Evolutionary conservation across 441 rosid species (phyloP), one percentile per base, ranked within the genome.

Genomic region (Populus tomentosa): DNA sequence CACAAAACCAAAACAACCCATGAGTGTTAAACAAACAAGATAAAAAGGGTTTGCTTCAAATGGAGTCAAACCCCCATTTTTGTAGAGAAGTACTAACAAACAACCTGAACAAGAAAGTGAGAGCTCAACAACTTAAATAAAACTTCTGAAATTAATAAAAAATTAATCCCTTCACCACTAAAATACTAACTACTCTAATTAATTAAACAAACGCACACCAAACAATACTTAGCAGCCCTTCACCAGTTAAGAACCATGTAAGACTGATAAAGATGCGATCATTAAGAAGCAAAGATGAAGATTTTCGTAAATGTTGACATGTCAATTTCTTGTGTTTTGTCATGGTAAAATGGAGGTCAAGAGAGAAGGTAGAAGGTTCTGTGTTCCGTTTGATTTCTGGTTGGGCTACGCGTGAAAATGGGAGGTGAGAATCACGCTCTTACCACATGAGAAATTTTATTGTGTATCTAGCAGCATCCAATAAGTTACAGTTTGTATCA

Each of bases 41-140:
- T 28, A 28, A 28, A 28, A 68, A 40, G 69, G 68, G 88, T 76
- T 93, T 88, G 97, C 98, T 95, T 93, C 80, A 85, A 85, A 85
- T 84, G 82, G 88, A 87, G 94, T 89, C 90, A 88, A 90, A 84
- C 87, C 62, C 82, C 70, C 78, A 75, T 70, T 71, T 80, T 35
- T 69, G 77, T 72, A 77, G 76, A 80, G 74, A 82, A 83, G 80
- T 73, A 86, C 80, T 75, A 78, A 78, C 84, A 82, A 79, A 59
- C 67, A 69, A 79, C 82, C 75, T 89, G 80, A 81, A 80, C 63
- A 81, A 71, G 94, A 92, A 88, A 90, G 81, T 35, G 98, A 94
- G 90, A 91, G 94, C 86, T 85, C 93, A 92, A 89, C 97, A 80
- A 86, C 86, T 79, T 21, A 63, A 77, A 75, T 46, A 14, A 46